Base-by-base conservation (phyloP, 2,329 filamentous ascomycete genomes). In the Fusarium compactum region DNA sequence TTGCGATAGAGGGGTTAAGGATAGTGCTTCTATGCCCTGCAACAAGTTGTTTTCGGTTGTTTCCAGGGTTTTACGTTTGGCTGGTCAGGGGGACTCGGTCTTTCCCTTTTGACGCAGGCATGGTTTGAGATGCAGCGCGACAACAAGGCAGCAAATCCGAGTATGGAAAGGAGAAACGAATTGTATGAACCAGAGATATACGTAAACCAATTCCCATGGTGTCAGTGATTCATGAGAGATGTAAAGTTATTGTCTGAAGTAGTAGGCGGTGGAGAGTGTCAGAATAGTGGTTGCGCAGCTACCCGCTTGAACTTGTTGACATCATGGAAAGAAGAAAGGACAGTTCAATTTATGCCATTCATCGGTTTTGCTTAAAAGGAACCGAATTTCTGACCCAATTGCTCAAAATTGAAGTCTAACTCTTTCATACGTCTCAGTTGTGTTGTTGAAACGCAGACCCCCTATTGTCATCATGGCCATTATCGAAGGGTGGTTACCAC, bases 401-500 rank as follows among this genome's bases (percentile, higher is more conserved):
- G 8, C 15, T 11, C 7, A 15, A 22, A 11, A 8, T 16, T 16
- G 2, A 15, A 11, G 5, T n/a, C 20, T 0, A 4, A 10, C 1
- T 11, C 20, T 25, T 20, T 18, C 11, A 12, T 10, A 2, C 9
- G 30, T 14, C 15, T 48, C 18, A 43, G 41, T 38, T 53, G 47
- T n/a, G 44, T 43, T 38, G 43, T 60, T 41, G 45, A 59, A 24
- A n/a, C 27, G 15, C 40, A 50, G 25, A 43, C 22, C 18, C 24
- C 16, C 16, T 29, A 34, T 18, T 44, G 59, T 54, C 61, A 73
- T 54, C 59, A 86, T 86, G 82, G 80, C 84, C 14, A 76, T 88
- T 51, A 74, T 89, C 38, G 77, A 85, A 70, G 83, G 81, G 62
- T 89, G 86, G 86, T 79, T 89, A 66, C 89, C 89, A 18, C 86